A percentile compares a stretch with the other conserved stretches of the same genome.
Conservation (phyloP, 768 basidiomycete genomes). For the Lyophyllum decastes region DNA sequence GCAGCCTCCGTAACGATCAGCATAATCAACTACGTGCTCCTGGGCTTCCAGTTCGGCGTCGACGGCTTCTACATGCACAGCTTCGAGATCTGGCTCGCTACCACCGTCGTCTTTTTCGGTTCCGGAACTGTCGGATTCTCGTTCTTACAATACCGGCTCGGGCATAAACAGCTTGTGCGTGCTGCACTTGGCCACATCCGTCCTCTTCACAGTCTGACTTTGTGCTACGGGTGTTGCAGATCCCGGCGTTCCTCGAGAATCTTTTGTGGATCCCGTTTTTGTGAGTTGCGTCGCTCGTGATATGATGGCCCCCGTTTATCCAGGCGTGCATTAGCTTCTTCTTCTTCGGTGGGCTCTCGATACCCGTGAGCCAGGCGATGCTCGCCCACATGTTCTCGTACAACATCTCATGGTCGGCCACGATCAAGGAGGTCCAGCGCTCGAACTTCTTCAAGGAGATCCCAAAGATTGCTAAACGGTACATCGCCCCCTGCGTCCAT, state of each 20-base stretch:
- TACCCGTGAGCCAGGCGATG: conserved; percentile 69
- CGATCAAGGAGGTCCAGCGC: conserved; percentile 78
- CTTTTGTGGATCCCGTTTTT: conserved; percentile 76
- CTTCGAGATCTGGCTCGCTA: conserved; percentile 82
- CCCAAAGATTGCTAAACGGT: conserved; percentile 77
- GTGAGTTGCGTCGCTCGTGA: conserved; percentile 40
- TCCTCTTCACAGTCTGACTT: neutral
- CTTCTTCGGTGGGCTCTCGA: conserved; percentile 75
- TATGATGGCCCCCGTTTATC: too few species aligned
- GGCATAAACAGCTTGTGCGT: conserved; percentile 50
- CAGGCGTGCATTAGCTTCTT: too few species aligned
- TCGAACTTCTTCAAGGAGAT: conserved; percentile 93
- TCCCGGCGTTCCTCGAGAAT: conserved; percentile 55
- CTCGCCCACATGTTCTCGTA: conserved; percentile 64
- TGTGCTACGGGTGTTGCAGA: conserved; percentile 25
- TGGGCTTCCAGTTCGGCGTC: conserved; percentile 72
- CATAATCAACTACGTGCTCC: conserved; percentile 72
- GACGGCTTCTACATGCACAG: conserved; percentile 79
- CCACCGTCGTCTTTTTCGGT: conserved; percentile 76
- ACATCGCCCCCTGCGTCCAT: conserved; percentile 31
- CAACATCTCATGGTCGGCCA: conserved; percentile 60
- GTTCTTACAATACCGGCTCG: conserved; percentile 72
- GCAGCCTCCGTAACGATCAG: conserved; percentile 67
- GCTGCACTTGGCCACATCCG: conserved; percentile 12
- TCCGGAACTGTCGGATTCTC: conserved; percentile 73